A percentile compares a stretch with the other conserved stretches of the same genome.
Conservation (phyloP, 2,329 filamentous ascomycete species). For the Triangularia setosa region DNA sequence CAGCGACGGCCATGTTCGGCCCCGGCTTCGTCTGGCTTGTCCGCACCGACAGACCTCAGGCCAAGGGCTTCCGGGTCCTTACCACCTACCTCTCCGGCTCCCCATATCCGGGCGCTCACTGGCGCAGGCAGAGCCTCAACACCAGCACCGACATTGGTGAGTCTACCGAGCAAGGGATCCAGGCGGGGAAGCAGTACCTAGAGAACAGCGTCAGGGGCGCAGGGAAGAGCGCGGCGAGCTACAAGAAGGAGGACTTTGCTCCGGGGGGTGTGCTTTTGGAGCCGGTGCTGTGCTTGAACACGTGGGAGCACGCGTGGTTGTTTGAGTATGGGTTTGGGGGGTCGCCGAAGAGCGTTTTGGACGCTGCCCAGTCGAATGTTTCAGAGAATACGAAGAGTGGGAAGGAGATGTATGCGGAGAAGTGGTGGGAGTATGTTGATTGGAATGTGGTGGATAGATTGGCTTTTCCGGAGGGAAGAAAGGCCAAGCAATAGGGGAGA, state of each 20-base stretch:
- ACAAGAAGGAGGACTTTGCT: slow-evolving; percentile 40
- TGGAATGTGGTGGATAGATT: slow-evolving; percentile 67
- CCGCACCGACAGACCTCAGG: slow-evolving; percentile 39
- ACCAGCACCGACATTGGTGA: slow-evolving; percentile 59
- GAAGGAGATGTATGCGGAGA: slow-evolving; percentile 70
- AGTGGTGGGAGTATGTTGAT: slow-evolving; percentile 86
- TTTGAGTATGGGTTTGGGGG: slow-evolving; percentile 66
- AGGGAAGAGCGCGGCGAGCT: slow-evolving; percentile 9
- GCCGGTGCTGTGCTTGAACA: slow-evolving; percentile 86
- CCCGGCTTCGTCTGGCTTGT: slow-evolving; percentile 97
- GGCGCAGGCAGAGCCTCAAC: slow-evolving; percentile 65
- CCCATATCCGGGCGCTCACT: slow-evolving; percentile 81
- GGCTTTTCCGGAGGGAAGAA: slow-evolving; percentile 22
- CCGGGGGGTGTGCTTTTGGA: slow-evolving; percentile 66
- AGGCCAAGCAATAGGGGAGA: neutral
- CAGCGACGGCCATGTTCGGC: slow-evolving; percentile 88
- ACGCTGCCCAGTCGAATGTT: slow-evolving; percentile 29
- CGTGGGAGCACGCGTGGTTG: slow-evolving; percentile 93
- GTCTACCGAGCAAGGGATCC: slow-evolving; percentile 34
- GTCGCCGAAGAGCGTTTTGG: slow-evolving; percentile 19
- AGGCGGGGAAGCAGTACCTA: slow-evolving; percentile 27
- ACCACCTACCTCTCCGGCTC: slow-evolving; percentile 89
- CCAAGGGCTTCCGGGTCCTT: slow-evolving; percentile 60
- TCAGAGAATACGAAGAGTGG: slow-evolving; percentile 48
- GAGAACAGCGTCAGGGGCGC: slow-evolving; percentile 15